phyloP scores from a whole-genome alignment of 1,284 basidiomycete genomes.

The Cerrena zonata region DNA sequence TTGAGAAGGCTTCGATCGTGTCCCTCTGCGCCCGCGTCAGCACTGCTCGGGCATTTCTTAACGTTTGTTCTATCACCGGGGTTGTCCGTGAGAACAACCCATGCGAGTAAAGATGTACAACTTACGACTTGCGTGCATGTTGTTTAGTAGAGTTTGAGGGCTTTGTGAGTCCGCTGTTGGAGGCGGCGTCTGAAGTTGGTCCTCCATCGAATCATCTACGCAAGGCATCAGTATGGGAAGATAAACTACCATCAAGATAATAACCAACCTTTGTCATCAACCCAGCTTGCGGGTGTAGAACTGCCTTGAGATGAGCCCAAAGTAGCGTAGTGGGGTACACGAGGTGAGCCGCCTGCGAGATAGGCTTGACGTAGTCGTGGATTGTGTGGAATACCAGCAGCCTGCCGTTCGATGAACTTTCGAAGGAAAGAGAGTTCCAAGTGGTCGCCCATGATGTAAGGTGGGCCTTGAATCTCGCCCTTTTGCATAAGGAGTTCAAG shows the following conservation, averaged over 20 bases:
- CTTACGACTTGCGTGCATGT: background rate
- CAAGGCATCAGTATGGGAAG: background rate
- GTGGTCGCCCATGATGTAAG: conserved; percentile 72
- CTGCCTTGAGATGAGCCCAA: conserved; percentile 18
- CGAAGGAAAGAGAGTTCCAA: conserved; percentile 69
- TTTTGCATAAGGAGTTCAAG: conserved; percentile 78
- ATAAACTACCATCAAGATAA: background rate
- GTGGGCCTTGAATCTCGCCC: conserved; percentile 74
- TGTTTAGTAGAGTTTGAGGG: conserved; percentile 2
- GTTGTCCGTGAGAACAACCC: background rate
- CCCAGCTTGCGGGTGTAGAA: conserved; percentile 18
- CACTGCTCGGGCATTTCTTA: conserved; percentile 36
- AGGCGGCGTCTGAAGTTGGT: conserved; percentile 1
- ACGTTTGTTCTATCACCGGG: conserved; percentile 28
- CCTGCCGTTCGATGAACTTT: conserved; percentile 73
- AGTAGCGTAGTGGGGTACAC: conserved; percentile 18
- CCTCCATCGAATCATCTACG: conserved; percentile 6
- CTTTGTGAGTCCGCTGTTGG: background rate
- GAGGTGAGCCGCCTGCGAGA: conserved; percentile 18
- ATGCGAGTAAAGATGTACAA: background rate
- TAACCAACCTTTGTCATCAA: conserved; percentile 11
- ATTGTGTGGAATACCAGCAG: conserved; percentile 65
- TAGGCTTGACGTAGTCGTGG: conserved; percentile 55
- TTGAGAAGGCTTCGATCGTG: conserved; percentile 63
- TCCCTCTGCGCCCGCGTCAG: conserved; percentile 58